phyloP scores from a whole-genome alignment of 805 yeast species.

The Saccharomycopsis vini region DNA sequence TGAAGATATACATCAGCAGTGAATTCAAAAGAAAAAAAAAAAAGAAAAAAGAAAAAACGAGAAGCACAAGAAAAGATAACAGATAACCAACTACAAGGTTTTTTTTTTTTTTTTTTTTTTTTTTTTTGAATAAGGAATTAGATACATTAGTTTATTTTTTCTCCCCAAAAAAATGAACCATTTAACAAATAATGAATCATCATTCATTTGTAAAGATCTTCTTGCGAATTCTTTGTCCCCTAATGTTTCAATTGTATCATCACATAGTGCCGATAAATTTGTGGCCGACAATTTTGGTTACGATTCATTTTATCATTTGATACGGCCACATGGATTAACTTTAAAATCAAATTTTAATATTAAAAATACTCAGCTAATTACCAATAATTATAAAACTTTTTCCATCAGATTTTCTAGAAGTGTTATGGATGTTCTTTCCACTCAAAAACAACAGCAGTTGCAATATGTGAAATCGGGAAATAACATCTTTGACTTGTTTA shows the following conservation, averaged over 20 bases:
- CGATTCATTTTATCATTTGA: constrained; percentile 4
- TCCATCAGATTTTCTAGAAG: constrained; percentile 11
- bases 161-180: too few relatives aligned
- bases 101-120: too few relatives aligned
- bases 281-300: neutral
- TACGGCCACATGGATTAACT: neutral
- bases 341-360: constrained; percentile 9
- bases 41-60: too few relatives aligned
- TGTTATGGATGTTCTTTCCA: constrained; percentile 7
- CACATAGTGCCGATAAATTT: constrained; percentile 7
- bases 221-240: constrained; percentile 10
- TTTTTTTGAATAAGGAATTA: too few relatives aligned
- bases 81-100: too few relatives aligned
- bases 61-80: too few relatives aligned
- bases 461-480: neutral
- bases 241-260: constrained; percentile 3
- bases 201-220: constrained; percentile 4
- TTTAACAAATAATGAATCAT: constrained; percentile 6
- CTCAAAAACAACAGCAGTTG: neutral
- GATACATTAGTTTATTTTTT: too few relatives aligned
- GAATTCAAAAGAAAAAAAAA: too few relatives aligned
- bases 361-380: constrained; percentile 17
- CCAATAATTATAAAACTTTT: constrained; percentile 12
- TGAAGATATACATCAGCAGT: too few relatives aligned
- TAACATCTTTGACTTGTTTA: constrained; percentile 9